Conservation (phyloP, 2,329 filamentous ascomycete genomes). For the Myriangium duriaei region DNA sequence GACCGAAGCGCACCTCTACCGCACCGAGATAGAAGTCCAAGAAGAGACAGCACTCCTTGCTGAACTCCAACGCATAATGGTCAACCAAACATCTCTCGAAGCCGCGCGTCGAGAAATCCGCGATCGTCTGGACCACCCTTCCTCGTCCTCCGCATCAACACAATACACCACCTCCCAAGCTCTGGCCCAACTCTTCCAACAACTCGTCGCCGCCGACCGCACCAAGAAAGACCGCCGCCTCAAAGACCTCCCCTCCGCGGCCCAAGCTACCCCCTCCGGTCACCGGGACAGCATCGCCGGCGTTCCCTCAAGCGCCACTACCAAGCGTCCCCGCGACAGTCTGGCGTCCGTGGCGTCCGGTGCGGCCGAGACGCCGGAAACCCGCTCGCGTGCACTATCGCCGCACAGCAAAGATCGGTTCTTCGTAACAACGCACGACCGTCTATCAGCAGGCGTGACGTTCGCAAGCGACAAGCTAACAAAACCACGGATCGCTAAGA, state of each 20-base stretch:
- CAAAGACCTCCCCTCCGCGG: conserved; percentile 15
- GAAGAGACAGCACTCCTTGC: conserved; percentile 84
- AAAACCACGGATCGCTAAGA: conserved; percentile 67
- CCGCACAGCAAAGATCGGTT: conserved; percentile 66
- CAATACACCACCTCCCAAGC: conserved; percentile 70
- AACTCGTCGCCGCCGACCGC: conserved; percentile 71
- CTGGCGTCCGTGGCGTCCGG: conserved; percentile 27
- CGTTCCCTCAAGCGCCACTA: conserved; percentile 12
- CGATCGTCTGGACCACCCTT: conserved; percentile 71
- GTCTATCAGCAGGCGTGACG: conserved; percentile 70
- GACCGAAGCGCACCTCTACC: conserved; percentile 63
- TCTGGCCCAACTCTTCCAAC: conserved; percentile 67
- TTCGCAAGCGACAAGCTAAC: conserved; percentile 79
- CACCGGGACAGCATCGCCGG: conserved; percentile 33
- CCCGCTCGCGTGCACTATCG: conserved; percentile 47
- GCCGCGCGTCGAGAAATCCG: conserved; percentile 81
- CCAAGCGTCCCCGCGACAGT: conserved; percentile 27
- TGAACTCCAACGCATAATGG: conserved; percentile 84
- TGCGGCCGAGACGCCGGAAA: conserved; percentile 17
- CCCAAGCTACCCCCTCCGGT: conserved; percentile 15
- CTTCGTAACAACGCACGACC: conserved; percentile 63
- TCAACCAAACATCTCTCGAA: conserved; percentile 73
- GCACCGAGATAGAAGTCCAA: conserved; percentile 74
- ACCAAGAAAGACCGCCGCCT: conserved; percentile 65
- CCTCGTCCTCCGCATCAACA: conserved; percentile 50